Evolutionary conservation across 1,284 basidiomycete species (phyloP).

Genomic region (Leccinum variabile): DNA sequence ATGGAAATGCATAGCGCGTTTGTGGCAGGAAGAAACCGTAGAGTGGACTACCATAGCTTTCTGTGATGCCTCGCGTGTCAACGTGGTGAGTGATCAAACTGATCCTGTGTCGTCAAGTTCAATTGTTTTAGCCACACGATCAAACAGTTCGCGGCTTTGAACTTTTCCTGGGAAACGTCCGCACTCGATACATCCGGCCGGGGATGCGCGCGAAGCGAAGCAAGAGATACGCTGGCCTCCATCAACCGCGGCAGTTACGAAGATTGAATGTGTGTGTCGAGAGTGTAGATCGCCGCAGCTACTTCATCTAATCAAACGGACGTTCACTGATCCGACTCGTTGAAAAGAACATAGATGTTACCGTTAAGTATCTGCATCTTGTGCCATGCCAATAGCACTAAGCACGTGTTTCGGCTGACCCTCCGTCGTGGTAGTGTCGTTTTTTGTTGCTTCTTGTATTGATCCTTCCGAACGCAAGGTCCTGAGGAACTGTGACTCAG

Average conservation of each 20-base stretch:
- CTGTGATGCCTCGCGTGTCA: too few relatives aligned
- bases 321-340: not conserved
- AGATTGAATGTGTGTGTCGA: constrained; percentile 76
- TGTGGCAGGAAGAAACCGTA: too few relatives aligned
- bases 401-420: constrained; percentile 79
- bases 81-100: too few relatives aligned
- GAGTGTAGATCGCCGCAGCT: constrained; percentile 80
- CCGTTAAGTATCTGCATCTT: constrained; percentile 85
- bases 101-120: constrained; percentile 49
- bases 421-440: constrained; percentile 73
- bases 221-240: too few relatives aligned
- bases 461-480: constrained; percentile 73
- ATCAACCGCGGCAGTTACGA: constrained; percentile 54
- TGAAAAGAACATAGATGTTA: constrained; percentile 34
- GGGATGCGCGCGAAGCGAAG: constrained; percentile 65
- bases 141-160: constrained; percentile 81
- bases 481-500: constrained; percentile 30
- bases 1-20: constrained; percentile 36
- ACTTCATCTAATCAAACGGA: constrained; percentile 56
- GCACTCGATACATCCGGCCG: constrained; percentile 75
- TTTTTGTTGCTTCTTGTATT: constrained; percentile 62
- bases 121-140: constrained; percentile 69
- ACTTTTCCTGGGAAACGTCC: constrained; percentile 71
- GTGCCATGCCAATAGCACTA: constrained; percentile 82
- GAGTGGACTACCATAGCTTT: too few relatives aligned